Evolutionary conservation across 2,329 filamentous ascomycete species (phyloP), one percentile per base, ranked within the genome.

Genomic region (Diaporthe vaccinii): DNA sequence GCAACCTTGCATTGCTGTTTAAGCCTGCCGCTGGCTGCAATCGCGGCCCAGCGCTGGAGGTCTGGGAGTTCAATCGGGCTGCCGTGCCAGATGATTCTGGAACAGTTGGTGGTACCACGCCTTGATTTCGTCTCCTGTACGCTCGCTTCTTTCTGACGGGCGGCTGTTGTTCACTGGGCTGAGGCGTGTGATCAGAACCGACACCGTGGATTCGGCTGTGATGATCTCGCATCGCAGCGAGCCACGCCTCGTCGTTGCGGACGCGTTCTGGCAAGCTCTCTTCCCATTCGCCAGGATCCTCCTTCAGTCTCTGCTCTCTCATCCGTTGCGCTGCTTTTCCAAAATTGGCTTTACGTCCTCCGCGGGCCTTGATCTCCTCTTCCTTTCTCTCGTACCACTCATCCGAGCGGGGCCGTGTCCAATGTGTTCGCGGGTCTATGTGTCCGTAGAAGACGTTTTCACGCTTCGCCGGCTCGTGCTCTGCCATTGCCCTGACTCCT

Each of bases 361-460:
- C 86, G 2, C 90, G 87, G 2, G 80, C 80, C 53, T 82, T 78
- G 41, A 92, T 90, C 74, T 92, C 89, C 1, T 80, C 78, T 46
- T 85, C 83, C 76, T 91, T 92, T 22, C 81, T 80, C 20, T 78
- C 80, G 68, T 86, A 82, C 89, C 89, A 91, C 25, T 82, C 81
- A 5, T 84, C 78, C 0, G 87, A 84, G 59, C 84, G 84, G 2
- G 82, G 82, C 59, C 86, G 84, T 1, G 84, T 84, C 81, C 85
- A 87, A 70, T 89, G 87, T 2, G 87, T 84, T 1, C 86, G 85
- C 0, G 89, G 90, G 79, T 92, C 87, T 3, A 90, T 83, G 65
- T 85, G 82, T 1, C 84, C 81, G 77, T 85, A 91, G 8, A 84
- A 76, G 83, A 39, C 82, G 80, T 39, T 82, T 25, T 44, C 46